A percentile compares a stretch with the other conserved stretches of the same genome.
Conservation (phyloP, 345 rosid species). For the Salix arbutifolia region DNA sequence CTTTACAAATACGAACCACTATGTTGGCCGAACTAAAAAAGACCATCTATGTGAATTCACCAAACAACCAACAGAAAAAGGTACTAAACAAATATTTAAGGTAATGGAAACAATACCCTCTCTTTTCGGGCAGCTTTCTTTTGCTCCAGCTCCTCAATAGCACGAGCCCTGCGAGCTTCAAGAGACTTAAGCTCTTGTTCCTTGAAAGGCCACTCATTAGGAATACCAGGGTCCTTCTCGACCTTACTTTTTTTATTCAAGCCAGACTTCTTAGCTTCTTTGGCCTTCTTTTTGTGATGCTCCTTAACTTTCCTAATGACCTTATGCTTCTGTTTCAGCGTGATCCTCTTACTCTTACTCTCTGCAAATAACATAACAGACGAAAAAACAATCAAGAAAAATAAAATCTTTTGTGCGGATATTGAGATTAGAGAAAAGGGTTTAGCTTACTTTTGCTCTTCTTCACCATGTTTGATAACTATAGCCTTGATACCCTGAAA, state of each 20-base stretch:
- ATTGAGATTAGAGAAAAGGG: not conserved
- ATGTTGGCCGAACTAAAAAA: not conserved
- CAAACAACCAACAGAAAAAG: not conserved
- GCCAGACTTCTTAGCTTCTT: slow-evolving; percentile 84
- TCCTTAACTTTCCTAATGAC: slow-evolving; percentile 81
- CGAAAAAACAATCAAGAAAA: not conserved
- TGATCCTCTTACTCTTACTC: slow-evolving; percentile 89
- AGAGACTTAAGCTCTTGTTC: slow-evolving; percentile 93
- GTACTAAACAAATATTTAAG: not conserved
- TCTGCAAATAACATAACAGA: slow-evolving; percentile 36
- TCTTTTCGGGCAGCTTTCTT: slow-evolving; percentile 89
- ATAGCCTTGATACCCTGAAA: too few relatives aligned
- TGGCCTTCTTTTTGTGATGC: slow-evolving; percentile 94
- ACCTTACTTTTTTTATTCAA: slow-evolving; percentile 49
- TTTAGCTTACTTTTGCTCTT: slow-evolving; percentile 64
- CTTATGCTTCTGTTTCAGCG: slow-evolving; percentile 82
- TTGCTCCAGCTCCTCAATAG: slow-evolving; percentile 73
- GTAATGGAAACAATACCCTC: slow-evolving; percentile 46
- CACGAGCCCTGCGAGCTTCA: slow-evolving; percentile 86
- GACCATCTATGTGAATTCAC: not conserved
- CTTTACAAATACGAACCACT: too few relatives aligned
- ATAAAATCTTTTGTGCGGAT: not conserved
- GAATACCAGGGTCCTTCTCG: slow-evolving; percentile 96
- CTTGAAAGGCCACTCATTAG: slow-evolving; percentile 97
- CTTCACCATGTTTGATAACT: slow-evolving; percentile 55